phyloP scores from a whole-genome alignment of 352 stramenopile genomes.

The Phytophthora podocarpi region DNA sequence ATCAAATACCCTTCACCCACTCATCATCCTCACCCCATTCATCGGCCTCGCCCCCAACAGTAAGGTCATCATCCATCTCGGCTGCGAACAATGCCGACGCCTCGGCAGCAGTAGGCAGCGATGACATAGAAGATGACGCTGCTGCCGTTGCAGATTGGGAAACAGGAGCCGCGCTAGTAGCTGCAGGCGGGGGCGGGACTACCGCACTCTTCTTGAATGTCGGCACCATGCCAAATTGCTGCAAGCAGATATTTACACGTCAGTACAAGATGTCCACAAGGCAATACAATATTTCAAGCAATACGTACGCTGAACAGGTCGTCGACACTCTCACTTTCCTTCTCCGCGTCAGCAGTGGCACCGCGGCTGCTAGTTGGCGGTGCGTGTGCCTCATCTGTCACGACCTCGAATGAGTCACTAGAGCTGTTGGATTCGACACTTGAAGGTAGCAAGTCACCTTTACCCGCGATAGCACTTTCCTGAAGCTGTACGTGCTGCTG shows the following conservation, averaged over 20 bases:
- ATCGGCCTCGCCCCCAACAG: conserved; percentile 41
- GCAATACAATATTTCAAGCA: not conserved
- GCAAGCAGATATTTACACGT: conserved; percentile 9
- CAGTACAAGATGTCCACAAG: conserved; percentile 5
- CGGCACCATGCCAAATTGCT: conserved; percentile 89
- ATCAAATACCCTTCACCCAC: conserved; percentile 77
- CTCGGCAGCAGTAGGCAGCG: conserved; percentile 38
- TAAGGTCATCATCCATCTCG: conserved; percentile 69
- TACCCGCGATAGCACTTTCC: conserved; percentile 32
- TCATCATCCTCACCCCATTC: conserved; percentile 85
- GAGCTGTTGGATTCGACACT: conserved; percentile 69
- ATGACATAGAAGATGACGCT: conserved; percentile 18
- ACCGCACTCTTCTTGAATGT: conserved; percentile 74
- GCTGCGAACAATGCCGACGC: conserved; percentile 63
- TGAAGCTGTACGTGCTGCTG: conserved; percentile 28
- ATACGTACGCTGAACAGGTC: conserved; percentile 84
- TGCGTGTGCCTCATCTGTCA: conserved; percentile 43
- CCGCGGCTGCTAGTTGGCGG: conserved; percentile 19
- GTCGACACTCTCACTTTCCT: conserved; percentile 50
- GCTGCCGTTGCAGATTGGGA: conserved; percentile 6
- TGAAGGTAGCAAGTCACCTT: conserved; percentile 20
- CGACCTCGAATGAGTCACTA: conserved; percentile 75
- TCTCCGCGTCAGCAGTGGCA: conserved; percentile 27
- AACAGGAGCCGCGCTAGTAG: conserved; percentile 19
- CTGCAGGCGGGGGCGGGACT: conserved; percentile 27